Base-by-base conservation (phyloP, 2,329 filamentous ascomycete genomes). In the Thelonectria olida region DNA sequence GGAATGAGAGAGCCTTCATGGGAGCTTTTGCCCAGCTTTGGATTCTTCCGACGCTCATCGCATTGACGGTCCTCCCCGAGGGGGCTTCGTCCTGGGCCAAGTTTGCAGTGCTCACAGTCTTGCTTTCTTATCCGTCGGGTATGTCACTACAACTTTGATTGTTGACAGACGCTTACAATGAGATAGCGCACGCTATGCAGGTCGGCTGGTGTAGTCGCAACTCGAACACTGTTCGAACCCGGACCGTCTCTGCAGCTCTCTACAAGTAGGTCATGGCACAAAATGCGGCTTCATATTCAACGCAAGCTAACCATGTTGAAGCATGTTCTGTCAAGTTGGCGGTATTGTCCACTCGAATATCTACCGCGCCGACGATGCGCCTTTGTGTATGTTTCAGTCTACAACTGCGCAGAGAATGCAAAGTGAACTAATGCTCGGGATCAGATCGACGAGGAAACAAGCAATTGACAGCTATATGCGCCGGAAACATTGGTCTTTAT, bases 141-240 rank as follows among this genome's bases (percentile, higher is more conserved):
- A 4, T 47, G 52, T 27, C 2, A 20, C 5, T 17, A 12, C 9
- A 10, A n/a, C 2, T 13, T 19, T 5, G 4, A 6, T 10, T 12
- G 4, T 48, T 12, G 15, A 80, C 2, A 36, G 78, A 38, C 49
- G 5, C 44, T 63, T 25, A 57, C 56, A 36, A 1, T 1, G 2
- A 23, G n/a, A 76, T 1, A 70, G 68, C 67, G 17, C 72, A 74
- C 36, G 72, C 72, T 9, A 73, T 76, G 25, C 68, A 83, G 28
- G 86, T 88, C 1, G 85, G 81, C 0, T 84, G 86, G 73, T 86
- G 82, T 1, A 87, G 84, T 2, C 80, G 86, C 41, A 90, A 89
- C 68, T 82, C 86, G 1, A 85, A 85, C 41, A 81, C 82, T 2
- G 87, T 90, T 1, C 80, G 86, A 4, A 89, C 87, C 1, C 76